Evolutionary conservation across 352 stramenopile species (phyloP), one percentile per base, ranked within the genome.

Genomic region (Pythium insidiosum): DNA sequence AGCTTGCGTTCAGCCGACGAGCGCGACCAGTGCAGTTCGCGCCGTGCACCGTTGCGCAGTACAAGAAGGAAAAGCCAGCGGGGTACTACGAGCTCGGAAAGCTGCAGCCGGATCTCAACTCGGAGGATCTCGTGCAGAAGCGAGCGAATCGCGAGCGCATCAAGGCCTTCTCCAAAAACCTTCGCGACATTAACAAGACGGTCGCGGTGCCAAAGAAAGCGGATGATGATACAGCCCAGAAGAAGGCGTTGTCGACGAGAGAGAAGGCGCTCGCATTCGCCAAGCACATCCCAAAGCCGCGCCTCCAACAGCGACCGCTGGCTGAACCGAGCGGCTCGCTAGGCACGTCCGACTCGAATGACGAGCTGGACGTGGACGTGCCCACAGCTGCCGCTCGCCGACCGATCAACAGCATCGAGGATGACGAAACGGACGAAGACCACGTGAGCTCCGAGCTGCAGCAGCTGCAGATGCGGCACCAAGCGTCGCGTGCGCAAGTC

Each of bases 11-110:
- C 46, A 88, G 70, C 49, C 67, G 70, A 21, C 86, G 86, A 49
- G 75, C 73, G 21, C 59, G 83, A 1, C 56, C 68, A 0, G 73
- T 90, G 2, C 73, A 85, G 34, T 95, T 88, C 41, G 77, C 88
- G 19, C 82, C 84, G 9, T 90, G 83, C 38, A 95, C 84, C 7
- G 47, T 95, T 2, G 64, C 80, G 4, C 75, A 94, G 51, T 95
- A 95, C 67, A 83, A 84, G 43, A 88, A 93, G 47, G 77, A 86
- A 39, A 93, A 94, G 31, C 73, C 76, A 0, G 61, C 50, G 13
- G 78, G 77, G 35, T 95, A 95, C 66, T 85, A 90, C 38, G 84
- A 95, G 37, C 56, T 95, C 11, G 83, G 80, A n/a, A 93, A 94
- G 57, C 63, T 95, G 24, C 79, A 91, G 46, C 82, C 84, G 1